Evolutionary conservation across 1,284 basidiomycete genomes (phyloP), one percentile per base, ranked within the genome.

Genomic region (Cryptococcus hybrid): DNA sequence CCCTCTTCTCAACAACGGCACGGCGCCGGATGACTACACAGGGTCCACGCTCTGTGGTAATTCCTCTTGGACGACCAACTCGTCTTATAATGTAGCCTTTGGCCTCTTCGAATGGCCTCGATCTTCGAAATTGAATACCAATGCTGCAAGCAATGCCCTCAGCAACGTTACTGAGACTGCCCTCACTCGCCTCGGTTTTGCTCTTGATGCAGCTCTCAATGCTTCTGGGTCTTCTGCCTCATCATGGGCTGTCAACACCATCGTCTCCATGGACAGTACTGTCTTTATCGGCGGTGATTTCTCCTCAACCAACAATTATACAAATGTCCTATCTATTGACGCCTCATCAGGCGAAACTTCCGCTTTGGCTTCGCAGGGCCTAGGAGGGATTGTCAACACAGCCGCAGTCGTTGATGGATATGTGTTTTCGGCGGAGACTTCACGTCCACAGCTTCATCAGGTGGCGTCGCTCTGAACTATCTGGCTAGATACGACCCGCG

Each of bases 371-470:
- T 78, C 81, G 34, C 82, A 83, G 48, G 91, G 90, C 3, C 78
- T 94, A 51, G 86, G 93, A 70, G 89, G 88, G 5, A 78, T 83
- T 8, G 89, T 94, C 4, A 80, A 84, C n/a, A 83, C 88, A 1
- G 75, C 91, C 35, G 79, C 83, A 5, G 69, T 87, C 9, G 74
- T 82, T 47, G 87, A 69, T 82, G 42, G 82, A 85, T 65, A 81
- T 7, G 76, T 98, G 35, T 97, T 84, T 86, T 93, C 47, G 94
- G 92, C 38, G 94, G 94, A 1, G 81, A 85, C 2, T 99, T 98
- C 79, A 84, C 82, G 1, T 85, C 87, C 62, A 90, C 90, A 0
- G 78, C 80, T 5, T 76, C 82, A 6, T 76, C 38, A 82, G 84
- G 81, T 1, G 77, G 81, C 46, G 83, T 84, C 53, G 78, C 75